These are phyloP conservation scores for Alternaria consortialis DNA, from an alignment of 2,329 filamentous ascomycete genomes.

Conservation along the genomic window DNA sequence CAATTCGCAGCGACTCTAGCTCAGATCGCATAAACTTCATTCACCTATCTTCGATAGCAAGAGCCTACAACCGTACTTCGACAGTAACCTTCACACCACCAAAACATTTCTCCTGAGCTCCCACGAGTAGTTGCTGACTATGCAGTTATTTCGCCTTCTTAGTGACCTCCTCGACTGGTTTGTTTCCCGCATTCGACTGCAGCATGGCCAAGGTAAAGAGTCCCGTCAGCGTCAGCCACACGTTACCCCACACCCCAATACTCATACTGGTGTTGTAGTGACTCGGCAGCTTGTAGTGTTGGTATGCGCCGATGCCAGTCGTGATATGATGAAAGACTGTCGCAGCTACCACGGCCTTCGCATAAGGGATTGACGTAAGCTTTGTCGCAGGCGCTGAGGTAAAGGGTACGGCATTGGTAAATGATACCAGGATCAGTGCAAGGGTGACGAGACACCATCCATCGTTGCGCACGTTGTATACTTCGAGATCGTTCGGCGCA, in stretches of 20 bases:
- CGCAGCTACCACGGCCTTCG: constrained; percentile 32
- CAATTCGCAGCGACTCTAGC: neutral
- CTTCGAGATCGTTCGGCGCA: constrained; percentile 33
- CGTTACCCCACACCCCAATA: constrained; percentile 38
- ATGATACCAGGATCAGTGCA: constrained; percentile 32
- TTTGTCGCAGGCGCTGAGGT: constrained; percentile 10
- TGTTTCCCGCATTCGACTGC: constrained; percentile 17
- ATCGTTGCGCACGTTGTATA: constrained; percentile 37
- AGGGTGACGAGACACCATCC: constrained; percentile 41
- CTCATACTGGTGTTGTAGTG: constrained; percentile 38
- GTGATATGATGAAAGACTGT: constrained; percentile 36
- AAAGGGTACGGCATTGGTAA: constrained; percentile 33
- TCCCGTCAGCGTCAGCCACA: constrained; percentile 34
- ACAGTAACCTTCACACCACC: neutral
- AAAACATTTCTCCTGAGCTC: neutral
- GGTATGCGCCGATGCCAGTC: constrained; percentile 33
- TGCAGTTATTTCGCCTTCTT: constrained; percentile 22
- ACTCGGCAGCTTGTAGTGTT: constrained; percentile 36
- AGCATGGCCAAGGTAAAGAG: constrained; percentile 23
- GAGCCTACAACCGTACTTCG: neutral
- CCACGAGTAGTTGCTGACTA: neutral
- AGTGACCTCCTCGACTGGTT: constrained; percentile 16
- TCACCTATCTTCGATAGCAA: neutral
- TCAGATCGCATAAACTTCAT: neutral
- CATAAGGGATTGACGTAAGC: constrained; percentile 22